Evolutionary conservation across 805 yeast genomes (phyloP).

Genomic region (Saturnispora silvae): DNA sequence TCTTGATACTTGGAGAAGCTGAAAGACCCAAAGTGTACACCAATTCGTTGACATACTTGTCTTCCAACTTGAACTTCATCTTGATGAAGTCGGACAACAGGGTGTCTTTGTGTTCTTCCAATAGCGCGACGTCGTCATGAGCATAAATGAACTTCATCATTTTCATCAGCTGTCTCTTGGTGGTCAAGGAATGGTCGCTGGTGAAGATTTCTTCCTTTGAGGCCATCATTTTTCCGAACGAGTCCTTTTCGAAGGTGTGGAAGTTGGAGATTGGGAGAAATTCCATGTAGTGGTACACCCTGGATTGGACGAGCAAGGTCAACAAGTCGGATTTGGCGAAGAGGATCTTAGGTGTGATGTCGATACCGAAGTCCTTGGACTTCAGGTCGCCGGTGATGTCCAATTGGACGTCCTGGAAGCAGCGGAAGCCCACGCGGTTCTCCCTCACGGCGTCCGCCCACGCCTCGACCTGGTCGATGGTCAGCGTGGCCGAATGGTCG

Average conservation of each 20-base stretch:
- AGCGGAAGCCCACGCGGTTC: constrained; percentile 23
- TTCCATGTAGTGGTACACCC: constrained; percentile 86
- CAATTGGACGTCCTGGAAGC: constrained; percentile 52
- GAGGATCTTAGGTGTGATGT: constrained; percentile 74
- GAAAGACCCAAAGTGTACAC: constrained; percentile 81
- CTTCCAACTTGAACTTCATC: constrained; percentile 58
- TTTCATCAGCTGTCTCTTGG: constrained; percentile 82
- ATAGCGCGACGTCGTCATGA: constrained; percentile 35
- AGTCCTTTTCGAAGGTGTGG: constrained; percentile 90
- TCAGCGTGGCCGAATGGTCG: constrained; percentile 74
- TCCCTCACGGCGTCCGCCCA: constrained; percentile 56
- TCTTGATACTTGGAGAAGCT: constrained; percentile 44
- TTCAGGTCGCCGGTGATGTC: constrained; percentile 55
- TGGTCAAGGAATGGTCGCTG: constrained; percentile 62
- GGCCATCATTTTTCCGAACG: constrained; percentile 74
- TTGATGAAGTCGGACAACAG: constrained; percentile 52
- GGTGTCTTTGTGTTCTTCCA: constrained; percentile 38
- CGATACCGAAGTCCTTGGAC: constrained; percentile 76
- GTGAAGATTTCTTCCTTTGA: constrained; percentile 92
- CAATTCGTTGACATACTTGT: constrained; percentile 71
- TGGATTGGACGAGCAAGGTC: constrained; percentile 64
- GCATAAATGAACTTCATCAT: constrained; percentile 78
- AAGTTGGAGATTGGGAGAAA: constrained; percentile 81
- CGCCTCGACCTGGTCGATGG: constrained; percentile 71
- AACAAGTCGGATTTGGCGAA: constrained; percentile 87